These are phyloP conservation scores for Trypanosoma platydactyli DNA, from an alignment of 208 protist species.

Conservation along the genomic window DNA sequence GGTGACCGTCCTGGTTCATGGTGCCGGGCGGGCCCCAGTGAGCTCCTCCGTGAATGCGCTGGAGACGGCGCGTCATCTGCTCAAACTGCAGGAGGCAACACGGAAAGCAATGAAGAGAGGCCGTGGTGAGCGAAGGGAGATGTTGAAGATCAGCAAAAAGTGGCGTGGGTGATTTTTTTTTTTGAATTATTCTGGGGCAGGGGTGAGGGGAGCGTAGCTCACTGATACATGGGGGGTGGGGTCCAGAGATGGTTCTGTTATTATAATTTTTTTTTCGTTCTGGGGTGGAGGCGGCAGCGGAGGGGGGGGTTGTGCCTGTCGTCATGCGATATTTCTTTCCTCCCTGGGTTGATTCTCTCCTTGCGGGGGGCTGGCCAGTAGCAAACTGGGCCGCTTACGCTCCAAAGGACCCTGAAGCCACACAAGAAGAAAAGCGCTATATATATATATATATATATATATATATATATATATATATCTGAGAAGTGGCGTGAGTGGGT, in stretches of 20 bases:
- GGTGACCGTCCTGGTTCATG: slow-evolving; percentile 41
- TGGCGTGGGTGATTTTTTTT: slow-evolving; percentile 31
- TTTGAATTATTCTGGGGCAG: too few species aligned
- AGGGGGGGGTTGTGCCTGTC: too few species aligned
- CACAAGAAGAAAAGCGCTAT: background rate
- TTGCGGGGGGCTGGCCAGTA: too few species aligned
- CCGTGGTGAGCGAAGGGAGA: slow-evolving; percentile 34
- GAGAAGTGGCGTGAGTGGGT: too few species aligned
- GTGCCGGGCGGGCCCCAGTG: background rate
- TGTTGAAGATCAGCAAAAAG: slow-evolving; percentile 51
- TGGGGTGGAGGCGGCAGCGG: too few species aligned
- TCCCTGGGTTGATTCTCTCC: too few species aligned
- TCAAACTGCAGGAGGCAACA: slow-evolving; percentile 53
- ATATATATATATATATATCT: slow-evolving; percentile 4
- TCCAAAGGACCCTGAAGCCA: too few species aligned
- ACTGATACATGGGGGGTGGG: background rate
- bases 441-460: slow-evolving; percentile 5
- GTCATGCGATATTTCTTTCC: too few species aligned
- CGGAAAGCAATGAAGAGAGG: slow-evolving; percentile 47
- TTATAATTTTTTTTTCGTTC: too few species aligned
- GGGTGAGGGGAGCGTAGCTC: background rate
- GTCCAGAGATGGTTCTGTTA: background rate
- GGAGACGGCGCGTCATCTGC: slow-evolving; percentile 55
- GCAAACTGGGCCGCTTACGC: too few species aligned
- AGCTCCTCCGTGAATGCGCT: slow-evolving; percentile 33